phyloP scores from a whole-genome alignment of 371 early-diverging fungal genomes.

The Mitosporidium daphniae region DNA sequence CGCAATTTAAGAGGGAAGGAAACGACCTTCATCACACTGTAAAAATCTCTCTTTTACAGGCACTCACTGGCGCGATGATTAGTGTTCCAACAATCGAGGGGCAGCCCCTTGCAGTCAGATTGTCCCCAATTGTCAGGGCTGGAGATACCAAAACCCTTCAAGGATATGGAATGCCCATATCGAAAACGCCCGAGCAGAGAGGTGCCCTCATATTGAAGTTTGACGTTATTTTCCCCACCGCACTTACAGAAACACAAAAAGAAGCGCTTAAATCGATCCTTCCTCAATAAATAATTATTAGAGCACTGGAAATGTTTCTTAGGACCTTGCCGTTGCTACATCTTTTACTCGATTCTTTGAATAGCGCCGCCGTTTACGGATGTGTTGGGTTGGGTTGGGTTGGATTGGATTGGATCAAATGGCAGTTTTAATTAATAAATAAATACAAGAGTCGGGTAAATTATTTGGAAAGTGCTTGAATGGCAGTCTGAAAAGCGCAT shows the following conservation, averaged over 20 bases:
- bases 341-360: too few species aligned
- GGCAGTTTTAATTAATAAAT: too few species aligned
- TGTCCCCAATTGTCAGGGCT: constrained; percentile 18
- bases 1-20: constrained; percentile 42
- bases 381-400: too few species aligned
- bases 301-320: too few species aligned
- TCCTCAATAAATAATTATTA: too few species aligned
- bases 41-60: constrained; percentile 28
- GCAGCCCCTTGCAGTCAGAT: constrained; percentile 13
- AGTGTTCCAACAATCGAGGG: constrained; percentile 34
- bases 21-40: constrained; percentile 27
- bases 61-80: constrained; percentile 33
- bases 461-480: too few species aligned
- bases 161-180: constrained; percentile 67
- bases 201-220: constrained; percentile 43
- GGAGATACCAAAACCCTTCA: constrained; percentile 25
- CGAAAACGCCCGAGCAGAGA: constrained; percentile 30
- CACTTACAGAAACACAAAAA: constrained; percentile 10
- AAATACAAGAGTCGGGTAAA: too few species aligned
- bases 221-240: constrained; percentile 34
- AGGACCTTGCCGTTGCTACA: too few species aligned
- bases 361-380: too few species aligned
- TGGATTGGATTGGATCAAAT: too few species aligned
- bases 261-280: too few species aligned
- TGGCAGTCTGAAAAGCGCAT: too few species aligned